Evolutionary conservation across 306 rosid species (phyloP).

Genomic region (Vigna angularis): DNA sequence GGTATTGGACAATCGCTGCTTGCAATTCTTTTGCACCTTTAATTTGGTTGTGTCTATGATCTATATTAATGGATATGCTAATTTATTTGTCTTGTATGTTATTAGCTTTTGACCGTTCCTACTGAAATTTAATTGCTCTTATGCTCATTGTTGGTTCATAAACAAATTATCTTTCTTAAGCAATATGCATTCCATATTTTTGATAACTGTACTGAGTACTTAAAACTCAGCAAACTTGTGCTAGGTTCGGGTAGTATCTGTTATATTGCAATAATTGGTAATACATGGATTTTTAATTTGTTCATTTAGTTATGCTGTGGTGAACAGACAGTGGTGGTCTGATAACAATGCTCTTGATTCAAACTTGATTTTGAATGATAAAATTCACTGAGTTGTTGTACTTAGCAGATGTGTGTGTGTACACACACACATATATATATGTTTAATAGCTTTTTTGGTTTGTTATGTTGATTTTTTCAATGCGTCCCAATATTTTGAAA

Average conservation of each 20-base stretch:
- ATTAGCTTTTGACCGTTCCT: conserved; percentile 20
- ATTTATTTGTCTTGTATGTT: conserved; percentile 29
- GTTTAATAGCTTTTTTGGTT: no score
- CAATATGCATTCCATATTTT: conserved; percentile 12
- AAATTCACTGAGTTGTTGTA: no score
- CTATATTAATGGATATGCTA: conserved; percentile 20
- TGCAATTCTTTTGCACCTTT: conserved; percentile 39
- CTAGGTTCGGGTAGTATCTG: neutral
- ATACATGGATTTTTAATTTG: neutral
- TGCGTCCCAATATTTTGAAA: no score
- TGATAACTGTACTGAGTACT: neutral
- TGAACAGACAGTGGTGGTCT: no score
- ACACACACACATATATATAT: no score
- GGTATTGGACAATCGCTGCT: conserved; percentile 49
- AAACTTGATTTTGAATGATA: no score
- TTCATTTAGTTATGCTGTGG: neutral
- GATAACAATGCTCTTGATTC: no score
- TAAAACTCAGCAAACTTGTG: conserved; percentile 19
- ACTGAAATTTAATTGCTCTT: conserved; percentile 10
- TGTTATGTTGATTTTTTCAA: no score
- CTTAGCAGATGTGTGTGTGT: no score
- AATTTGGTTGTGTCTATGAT: conserved; percentile 27
- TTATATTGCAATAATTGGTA: neutral
- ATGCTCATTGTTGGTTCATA: conserved; percentile 11
- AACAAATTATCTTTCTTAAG: conserved; percentile 1